Evolutionary conservation across 352 stramenopile genomes (phyloP).

Genomic region (Globisporangium orthogonon): DNA sequence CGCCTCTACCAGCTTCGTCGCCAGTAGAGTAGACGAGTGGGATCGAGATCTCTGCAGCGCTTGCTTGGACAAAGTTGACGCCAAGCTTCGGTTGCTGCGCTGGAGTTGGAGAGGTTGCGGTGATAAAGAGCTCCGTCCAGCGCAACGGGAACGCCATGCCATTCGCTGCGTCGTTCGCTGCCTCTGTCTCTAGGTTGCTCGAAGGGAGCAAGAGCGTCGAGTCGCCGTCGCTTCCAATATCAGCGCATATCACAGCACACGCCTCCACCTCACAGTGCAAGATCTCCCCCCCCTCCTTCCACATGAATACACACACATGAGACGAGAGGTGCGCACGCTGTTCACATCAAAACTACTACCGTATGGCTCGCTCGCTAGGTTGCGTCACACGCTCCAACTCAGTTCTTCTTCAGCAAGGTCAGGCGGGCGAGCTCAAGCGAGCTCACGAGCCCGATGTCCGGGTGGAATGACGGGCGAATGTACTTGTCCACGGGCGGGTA

Average conservation of each 20-base stretch:
- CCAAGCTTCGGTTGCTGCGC: constrained; percentile 26
- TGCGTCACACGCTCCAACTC: too few species aligned
- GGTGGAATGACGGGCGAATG: constrained; percentile 82
- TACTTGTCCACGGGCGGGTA: constrained; percentile 68
- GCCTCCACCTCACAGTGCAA: too few species aligned
- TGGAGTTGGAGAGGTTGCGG: not conserved
- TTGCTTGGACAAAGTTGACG: constrained; percentile 55
- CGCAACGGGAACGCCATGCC: not conserved
- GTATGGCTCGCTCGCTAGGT: constrained; percentile 1
- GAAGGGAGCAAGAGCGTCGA: too few species aligned
- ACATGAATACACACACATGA: too few species aligned
- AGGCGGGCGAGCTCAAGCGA: constrained; percentile 75
- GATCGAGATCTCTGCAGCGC: constrained; percentile 24
- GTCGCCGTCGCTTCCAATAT: too few species aligned
- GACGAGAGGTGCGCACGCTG: not conserved
- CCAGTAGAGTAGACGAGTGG: constrained; percentile 7
- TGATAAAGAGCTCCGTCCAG: constrained; percentile 35
- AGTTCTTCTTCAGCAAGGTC: constrained; percentile 27
- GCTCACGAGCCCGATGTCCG: constrained; percentile 76
- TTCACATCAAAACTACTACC: not conserved
- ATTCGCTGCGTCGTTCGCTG: not conserved
- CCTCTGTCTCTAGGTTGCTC: too few species aligned
- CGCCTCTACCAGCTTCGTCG: not conserved
- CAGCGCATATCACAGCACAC: too few species aligned
- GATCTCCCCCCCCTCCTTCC: too few species aligned